A percentile compares a stretch with the other conserved stretches of the same genome.
phyloP scores from a whole-genome alignment of 2,329 filamentous ascomycete genomes.

The Xylaria sp. region DNA sequence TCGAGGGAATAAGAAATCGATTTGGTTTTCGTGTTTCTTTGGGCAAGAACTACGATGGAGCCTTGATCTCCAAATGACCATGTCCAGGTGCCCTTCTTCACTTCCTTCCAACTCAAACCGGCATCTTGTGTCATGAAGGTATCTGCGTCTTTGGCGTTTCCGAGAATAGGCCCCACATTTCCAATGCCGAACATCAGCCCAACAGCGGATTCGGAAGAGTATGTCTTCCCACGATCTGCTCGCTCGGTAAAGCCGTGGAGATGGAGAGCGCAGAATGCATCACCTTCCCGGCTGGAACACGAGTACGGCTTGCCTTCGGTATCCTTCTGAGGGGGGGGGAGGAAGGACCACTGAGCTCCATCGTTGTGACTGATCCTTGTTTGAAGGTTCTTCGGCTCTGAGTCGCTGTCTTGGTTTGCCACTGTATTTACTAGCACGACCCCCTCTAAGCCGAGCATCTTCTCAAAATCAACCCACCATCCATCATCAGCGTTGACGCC shows the following conservation, averaged over 20 bases:
- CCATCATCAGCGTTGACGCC: constrained; percentile 81
- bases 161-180: constrained; percentile 82
- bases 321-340: constrained; percentile 78
- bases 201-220: constrained; percentile 86
- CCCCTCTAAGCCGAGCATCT: constrained; percentile 91
- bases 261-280: constrained; percentile 82
- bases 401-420: constrained; percentile 74
- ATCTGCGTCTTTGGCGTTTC: constrained; percentile 75
- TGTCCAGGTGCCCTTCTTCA: constrained; percentile 88
- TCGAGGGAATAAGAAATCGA: constrained; percentile 80
- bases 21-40: constrained; percentile 75
- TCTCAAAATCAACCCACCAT: constrained; percentile 95
- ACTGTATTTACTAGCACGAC: constrained; percentile 90
- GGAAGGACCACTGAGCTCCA: constrained; percentile 83
- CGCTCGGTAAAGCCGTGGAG: constrained; percentile 97
- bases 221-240: constrained; percentile 82
- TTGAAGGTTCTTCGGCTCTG: constrained; percentile 80
- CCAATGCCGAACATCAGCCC: constrained; percentile 92
- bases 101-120: constrained; percentile 86
- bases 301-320: constrained; percentile 75
- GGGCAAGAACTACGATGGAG: constrained; percentile 88
- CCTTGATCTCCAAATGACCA: constrained; percentile 98
- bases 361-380: constrained; percentile 98
- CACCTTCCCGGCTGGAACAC: constrained; percentile 71
- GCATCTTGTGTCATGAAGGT: constrained; percentile 93